Base-by-base conservation (phyloP, 139 green algal species). In the Coccomyxa sp. region DNA sequence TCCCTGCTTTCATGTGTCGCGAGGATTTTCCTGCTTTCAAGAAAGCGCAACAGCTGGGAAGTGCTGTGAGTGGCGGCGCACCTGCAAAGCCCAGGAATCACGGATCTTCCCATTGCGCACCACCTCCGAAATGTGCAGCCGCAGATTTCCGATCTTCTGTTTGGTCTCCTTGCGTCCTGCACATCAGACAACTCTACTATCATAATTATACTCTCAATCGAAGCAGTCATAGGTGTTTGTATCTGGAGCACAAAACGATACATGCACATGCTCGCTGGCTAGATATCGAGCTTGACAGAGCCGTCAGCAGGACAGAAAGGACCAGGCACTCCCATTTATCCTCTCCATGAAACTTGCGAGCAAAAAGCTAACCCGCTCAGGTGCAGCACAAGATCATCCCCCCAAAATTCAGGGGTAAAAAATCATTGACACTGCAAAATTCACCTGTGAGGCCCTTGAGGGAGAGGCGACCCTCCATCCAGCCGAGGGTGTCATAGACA, bases 71-170 rank as follows among this genome's bases (percentile, higher is more conserved):
- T 4, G 14, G 30, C 32, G 12, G 4, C 76, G 1, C 23, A 27
- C 76, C 77, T 81, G 77, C 81, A 94, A 87, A n/a, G 90, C 80
- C 85, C 85, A 95, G 10, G 84, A 86, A 79, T 95, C 92, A 79
- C 91, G 88, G 67, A 95, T 71, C 16, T 71, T 68, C 25, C 85
- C 86, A 67, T 94, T 94, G 68, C 89, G 87, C n/a, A 90, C 90
- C 13, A 94, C 87, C 51, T 94, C 91, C 17, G 76, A 57, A 0
- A 95, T 87, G 0, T 87, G 84, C 68, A 95, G 87, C 28, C 77
- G 82, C 32, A 94, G 76, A 77, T 83, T 84, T 23, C 92, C 92
- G 23, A 95, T 83, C 79, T 86, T 51, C 75, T 76, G 28, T 30
- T 82, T 76, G 30, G n/a, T 76, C 13, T 76, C 78, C 67, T 80